Base-by-base conservation (phyloP, 768 basidiomycete genomes). In the Crucibulum laeve region DNA sequence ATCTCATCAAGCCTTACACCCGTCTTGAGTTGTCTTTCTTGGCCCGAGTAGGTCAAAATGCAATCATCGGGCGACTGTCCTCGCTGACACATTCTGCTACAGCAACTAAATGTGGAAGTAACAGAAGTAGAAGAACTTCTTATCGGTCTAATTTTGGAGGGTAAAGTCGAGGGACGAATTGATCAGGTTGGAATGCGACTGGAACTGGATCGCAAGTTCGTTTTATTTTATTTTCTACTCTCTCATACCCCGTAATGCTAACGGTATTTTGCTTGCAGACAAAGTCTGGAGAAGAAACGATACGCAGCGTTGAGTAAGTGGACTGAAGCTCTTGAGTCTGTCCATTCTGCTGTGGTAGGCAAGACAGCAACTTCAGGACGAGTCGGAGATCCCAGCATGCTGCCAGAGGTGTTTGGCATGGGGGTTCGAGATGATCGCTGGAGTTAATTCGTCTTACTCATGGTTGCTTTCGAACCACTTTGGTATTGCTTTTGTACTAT, bases 1-100 rank as follows among this genome's bases (percentile, higher is more conserved):
- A 98, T 58, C 80, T 97, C 47, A 96, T 98, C 72, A 95, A 94
- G 62, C 94, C 96, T 5, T 99, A 99, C 68, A 94, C 91, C 1
- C 77, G 95, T 24, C 76, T 99, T 23, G 95, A 98, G 61, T 74
- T 98, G 32, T 79, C 85, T 15, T 96, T 94, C 75, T 79, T 99
- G 4, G 93, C 91, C 25, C 91, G 89, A 74, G 94, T 88, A 49
- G 38, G 69, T 55, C 8, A 5, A 22, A 35, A 37, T 3, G 13
- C 18, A 2, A 35, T 40, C 14, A 7, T 32, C 30, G 14, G 7
- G 11, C 2, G 11, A 24, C 18, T 22, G 24, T 32, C 38, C 26
- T 6, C 33, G 17, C 15, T 41, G 5, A 18, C 40, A 39, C 28
- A 3, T 13, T 39, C 4, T 22, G 26, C 13, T 43, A 5, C 52